Base-by-base conservation (phyloP, 2,329 filamentous ascomycete species). In the Aureobasidium leucospermi region DNA sequence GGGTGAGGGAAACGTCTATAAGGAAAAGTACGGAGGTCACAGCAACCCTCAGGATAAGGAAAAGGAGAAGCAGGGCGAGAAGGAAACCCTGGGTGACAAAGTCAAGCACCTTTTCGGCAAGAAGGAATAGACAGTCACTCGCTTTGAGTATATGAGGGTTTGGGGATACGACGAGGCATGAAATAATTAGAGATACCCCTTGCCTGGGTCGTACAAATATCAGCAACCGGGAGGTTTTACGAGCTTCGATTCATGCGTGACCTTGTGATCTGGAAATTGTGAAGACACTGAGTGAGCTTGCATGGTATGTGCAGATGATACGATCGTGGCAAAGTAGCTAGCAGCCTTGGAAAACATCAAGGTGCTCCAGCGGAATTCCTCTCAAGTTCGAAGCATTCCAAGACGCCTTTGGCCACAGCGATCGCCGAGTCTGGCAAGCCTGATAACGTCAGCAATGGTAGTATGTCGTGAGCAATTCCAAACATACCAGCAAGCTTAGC, bases 381-480 rank as follows among this genome's bases (percentile, higher is more conserved):
- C 11, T 42, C 55, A 23, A 11, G 55, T 53, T 60, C 53, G 46
- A 72, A 63, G 28, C 68, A 62, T 28, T 71, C 70, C 29, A 91
- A 74, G 8, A 89, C 79, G 39, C 77, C 71, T 55, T 73, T 77
- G 6, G 93, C 92, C 63, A 90, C 77, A 23, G 77, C 74, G 58
- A 96, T 84, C 3, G 87, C 89, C 46, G 80, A 77, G 61, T 86
- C 83, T 0, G 92, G 92, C 66, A 96, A 68, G 1, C 90, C 73
- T 73, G 34, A 3, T 28, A 42, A 6, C 16, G 10, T 55, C 11
- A 55, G 51, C 39, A 32, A 13, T 31, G 11, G 23, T 67, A 7
- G 66, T 64, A 42, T 39, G 7, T 16, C 31, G 23, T 8, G 9
- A 39, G 16, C 42, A 16, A 3, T 19, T n/a, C 6, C 6, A n/a